Conservation (phyloP, 768 basidiomycete genomes). For the Boletus pseudo-olivaceus region DNA sequence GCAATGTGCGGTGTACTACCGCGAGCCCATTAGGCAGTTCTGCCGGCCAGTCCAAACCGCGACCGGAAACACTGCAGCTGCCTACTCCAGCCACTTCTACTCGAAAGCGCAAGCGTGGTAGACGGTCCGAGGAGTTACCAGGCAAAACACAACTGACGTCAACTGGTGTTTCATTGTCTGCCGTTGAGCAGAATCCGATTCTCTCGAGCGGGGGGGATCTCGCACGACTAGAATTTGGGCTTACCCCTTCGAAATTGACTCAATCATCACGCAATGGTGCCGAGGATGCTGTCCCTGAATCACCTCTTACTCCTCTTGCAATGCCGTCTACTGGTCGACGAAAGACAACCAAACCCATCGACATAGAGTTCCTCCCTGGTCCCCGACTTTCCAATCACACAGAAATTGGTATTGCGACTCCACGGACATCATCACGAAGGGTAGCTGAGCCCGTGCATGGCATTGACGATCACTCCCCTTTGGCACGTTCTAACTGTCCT, state of each 20-base stretch:
- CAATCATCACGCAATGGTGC: neutral
- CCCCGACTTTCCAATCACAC: neutral
- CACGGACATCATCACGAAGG: constrained; percentile 11
- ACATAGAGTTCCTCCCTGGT: neutral
- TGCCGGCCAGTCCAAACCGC: constrained; percentile 2
- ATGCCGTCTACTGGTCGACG: constrained; percentile 5
- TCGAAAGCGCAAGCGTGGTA: constrained; percentile 13
- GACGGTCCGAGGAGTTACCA: neutral
- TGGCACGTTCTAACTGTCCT: neutral
- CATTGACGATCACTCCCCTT: constrained; percentile 1
- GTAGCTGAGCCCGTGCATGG: neutral
- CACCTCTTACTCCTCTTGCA: constrained; percentile 2
- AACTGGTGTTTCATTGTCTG: neutral
- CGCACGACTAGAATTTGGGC: neutral
- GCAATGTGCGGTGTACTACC: neutral
- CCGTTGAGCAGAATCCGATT: neutral
- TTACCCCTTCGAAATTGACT: neutral
- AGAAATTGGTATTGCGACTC: constrained; percentile 14
- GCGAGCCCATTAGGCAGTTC: neutral
- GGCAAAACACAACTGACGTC: neutral
- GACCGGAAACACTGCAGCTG: constrained; percentile 10
- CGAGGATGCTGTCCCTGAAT: neutral
- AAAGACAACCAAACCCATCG: neutral
- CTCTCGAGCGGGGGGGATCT: constrained; percentile 1
- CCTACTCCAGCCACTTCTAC: constrained; percentile 22